These are phyloP conservation scores for Simplicillium sp. DNA, from an alignment of 2,329 filamentous ascomycete genomes.

Conservation along the genomic window DNA sequence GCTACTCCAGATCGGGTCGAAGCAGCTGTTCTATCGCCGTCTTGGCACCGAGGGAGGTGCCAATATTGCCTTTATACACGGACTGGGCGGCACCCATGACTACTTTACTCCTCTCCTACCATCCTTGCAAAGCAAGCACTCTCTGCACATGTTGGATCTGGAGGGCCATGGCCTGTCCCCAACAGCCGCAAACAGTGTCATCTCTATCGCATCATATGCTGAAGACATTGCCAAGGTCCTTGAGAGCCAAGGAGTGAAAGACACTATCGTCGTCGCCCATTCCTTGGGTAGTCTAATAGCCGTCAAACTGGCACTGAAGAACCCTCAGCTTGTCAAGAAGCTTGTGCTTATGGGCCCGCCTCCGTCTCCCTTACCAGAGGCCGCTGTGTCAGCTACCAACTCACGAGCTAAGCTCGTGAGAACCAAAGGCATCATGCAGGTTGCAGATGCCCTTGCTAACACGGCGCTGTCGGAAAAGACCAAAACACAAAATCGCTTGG, in stretches of 20 bases:
- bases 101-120: constrained; percentile 35
- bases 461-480: constrained; percentile 20
- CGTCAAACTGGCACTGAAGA: constrained; percentile 25
- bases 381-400: constrained; percentile 15
- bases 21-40: constrained; percentile 27
- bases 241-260: constrained; percentile 18
- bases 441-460: constrained; percentile 20
- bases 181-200: constrained; percentile 30
- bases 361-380: constrained; percentile 30
- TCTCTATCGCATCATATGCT: constrained; percentile 33
- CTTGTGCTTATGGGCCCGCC: constrained; percentile 39
- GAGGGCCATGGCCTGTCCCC: constrained; percentile 47
- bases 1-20: constrained; percentile 27
- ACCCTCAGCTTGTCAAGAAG: constrained; percentile 29
- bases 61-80: constrained; percentile 42
- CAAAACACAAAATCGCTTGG: constrained; percentile 19
- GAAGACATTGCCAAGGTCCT: constrained; percentile 30
- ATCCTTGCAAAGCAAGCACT: constrained; percentile 12
- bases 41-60: constrained; percentile 16
- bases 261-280: constrained; percentile 36
- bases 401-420: constrained; percentile 30
- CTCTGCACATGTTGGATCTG: constrained; percentile 37
- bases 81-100: constrained; percentile 36
- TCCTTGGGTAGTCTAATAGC: constrained; percentile 42
- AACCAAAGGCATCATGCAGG: constrained; percentile 29